Percentiles rank a stretch among this genome's conserved stretches.
Conservation (phyloP, 2,329 filamentous ascomycete species). For the Furcasterigmium furcatum region DNA sequence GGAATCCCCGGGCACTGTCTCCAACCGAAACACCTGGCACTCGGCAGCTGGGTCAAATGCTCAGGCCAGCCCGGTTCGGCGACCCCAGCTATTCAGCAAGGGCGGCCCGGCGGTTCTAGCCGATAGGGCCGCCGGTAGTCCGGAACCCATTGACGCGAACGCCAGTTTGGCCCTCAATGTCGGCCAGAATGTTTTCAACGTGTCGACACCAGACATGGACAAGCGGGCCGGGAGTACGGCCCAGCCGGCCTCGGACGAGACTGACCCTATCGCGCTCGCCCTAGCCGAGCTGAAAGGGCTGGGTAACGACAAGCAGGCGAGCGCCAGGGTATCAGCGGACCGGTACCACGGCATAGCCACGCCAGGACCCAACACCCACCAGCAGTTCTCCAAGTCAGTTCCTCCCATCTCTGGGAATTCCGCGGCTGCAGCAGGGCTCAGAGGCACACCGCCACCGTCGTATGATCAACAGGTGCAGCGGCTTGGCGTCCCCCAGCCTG, state of each 20-base stretch:
- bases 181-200: slow-evolving; percentile 93
- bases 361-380: slow-evolving; percentile 55
- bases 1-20: slow-evolving; percentile 44
- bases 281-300: slow-evolving; percentile 90
- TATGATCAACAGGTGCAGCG: slow-evolving; percentile 78
- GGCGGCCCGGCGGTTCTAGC: slow-evolving; percentile 31
- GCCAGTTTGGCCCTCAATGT: slow-evolving; percentile 92
- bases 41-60: slow-evolving; percentile 20
- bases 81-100: slow-evolving; percentile 34
- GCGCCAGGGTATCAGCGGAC: slow-evolving; percentile 87
- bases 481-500: slow-evolving; percentile 84
- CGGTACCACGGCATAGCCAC: slow-evolving; percentile 91
- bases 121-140: slow-evolving; percentile 54
- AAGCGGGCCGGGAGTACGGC: slow-evolving; percentile 30
- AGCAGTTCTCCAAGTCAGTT: slow-evolving; percentile 38
- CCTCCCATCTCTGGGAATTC: slow-evolving; percentile 32
- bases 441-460: slow-evolving; percentile 80
- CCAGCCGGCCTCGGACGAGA: slow-evolving; percentile 52
- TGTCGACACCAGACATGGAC: slow-evolving; percentile 71
- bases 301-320: slow-evolving; percentile 70
- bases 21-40: slow-evolving; percentile 60
- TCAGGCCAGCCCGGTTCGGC: slow-evolving; percentile 26
- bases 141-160: slow-evolving; percentile 85
- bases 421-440: slow-evolving; percentile 51
- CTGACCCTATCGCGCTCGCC: slow-evolving; percentile 87